Evolutionary conservation across 2,329 filamentous ascomycete species (phyloP), one percentile per base, ranked within the genome.

Genomic region (Xylaria sp.): DNA sequence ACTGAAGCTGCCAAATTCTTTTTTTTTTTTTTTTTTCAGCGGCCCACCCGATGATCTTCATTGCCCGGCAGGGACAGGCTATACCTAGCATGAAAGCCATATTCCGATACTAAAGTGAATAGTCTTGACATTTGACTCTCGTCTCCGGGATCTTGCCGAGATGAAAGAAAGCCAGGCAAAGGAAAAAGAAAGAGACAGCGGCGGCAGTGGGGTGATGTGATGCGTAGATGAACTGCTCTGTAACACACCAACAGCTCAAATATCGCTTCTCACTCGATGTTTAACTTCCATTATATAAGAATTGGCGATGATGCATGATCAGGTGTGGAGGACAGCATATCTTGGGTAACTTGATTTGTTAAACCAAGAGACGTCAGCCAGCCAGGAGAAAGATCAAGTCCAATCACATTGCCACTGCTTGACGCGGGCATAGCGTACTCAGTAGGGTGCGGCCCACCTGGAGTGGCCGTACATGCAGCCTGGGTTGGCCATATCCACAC

Each of bases 11-110:
- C 47, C 4, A 64, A 45, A 53, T 28, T 62, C 31, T 35, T 21
- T 43, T 37, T 64, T 66, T 66, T 61, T 28, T 62, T 25, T 35
- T 21, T 43, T 37, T 64, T 66, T 66, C 64, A 66, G 64, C 64
- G 33, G 61, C 60, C 64, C 64, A 66, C 61, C 62, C 57, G 46
- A 28, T 25, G 45, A 33, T 57, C 11, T 43, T 38, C 21, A 43
- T 61, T 62, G 45, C 50, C 61, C 56, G 57, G 65, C 37, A 28
- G 47, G 40, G 45, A 38, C 43, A 53, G 38, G 25, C 54, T 42
- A 52, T 21, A 28, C 57, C 45, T 4, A 45, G 45, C 60, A 21
- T 23, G 25, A 52, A 54, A 40, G 37, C 40, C 15, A 15, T 51
- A 17, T 37, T 43, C 19, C 40, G 33, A 49, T 33, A 33, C 8